These are phyloP conservation scores for Scleroderma bovista DNA, from an alignment of 768 basidiomycete species.

Conservation along the genomic window DNA sequence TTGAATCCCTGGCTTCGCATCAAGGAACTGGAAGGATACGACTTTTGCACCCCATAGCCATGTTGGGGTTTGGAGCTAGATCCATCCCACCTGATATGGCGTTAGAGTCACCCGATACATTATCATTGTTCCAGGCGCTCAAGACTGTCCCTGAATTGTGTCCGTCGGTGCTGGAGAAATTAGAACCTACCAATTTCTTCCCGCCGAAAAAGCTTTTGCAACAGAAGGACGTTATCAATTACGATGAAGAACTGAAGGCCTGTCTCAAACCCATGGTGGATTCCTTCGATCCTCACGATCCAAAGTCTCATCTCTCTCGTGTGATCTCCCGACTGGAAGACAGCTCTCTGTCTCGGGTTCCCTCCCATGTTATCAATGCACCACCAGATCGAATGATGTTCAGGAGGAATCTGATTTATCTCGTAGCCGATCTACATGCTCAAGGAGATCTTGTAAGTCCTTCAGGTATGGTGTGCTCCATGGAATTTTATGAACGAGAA, in stretches of 20 bases:
- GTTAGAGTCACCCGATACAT: constrained; percentile 54
- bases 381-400: constrained; percentile 31
- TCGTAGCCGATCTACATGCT: constrained; percentile 54
- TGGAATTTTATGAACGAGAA: neutral
- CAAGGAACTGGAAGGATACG: constrained; percentile 35
- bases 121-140: constrained; percentile 47
- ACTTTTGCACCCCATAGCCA: constrained; percentile 60
- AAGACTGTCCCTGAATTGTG: constrained; percentile 19
- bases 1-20: constrained; percentile 36
- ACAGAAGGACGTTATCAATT: constrained; percentile 56
- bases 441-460: constrained; percentile 48
- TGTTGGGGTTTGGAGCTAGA: constrained; percentile 48
- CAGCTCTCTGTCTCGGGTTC: constrained; percentile 21
- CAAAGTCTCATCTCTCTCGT: constrained; percentile 27
- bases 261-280: constrained; percentile 34
- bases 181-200: constrained; percentile 47
- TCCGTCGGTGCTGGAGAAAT: constrained; percentile 12
- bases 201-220: constrained; percentile 34
- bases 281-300: constrained; percentile 31
- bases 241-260: constrained; percentile 50
- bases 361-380: constrained; percentile 21
- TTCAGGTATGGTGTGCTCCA: neutral
- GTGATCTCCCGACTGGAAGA: constrained; percentile 41
- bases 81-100: constrained; percentile 57
- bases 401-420: constrained; percentile 39